These are phyloP conservation scores for Mortierella claussenii DNA, from an alignment of 192 early-diverging fungal genomes.

Conservation along the genomic window DNA sequence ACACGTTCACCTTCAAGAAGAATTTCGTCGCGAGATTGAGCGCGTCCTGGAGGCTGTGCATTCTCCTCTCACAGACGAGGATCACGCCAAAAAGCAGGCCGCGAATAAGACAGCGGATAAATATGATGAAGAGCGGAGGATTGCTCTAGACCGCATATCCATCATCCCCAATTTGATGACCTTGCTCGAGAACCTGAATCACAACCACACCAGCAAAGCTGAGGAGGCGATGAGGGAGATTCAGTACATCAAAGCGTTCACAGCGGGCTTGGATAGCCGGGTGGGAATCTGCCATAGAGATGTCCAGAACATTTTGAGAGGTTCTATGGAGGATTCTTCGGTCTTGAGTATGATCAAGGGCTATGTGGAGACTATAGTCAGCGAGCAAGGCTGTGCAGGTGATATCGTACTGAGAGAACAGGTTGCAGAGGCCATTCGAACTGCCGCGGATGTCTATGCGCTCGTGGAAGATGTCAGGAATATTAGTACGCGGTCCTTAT, in stretches of 20 bases:
- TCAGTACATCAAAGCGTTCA: background rate
- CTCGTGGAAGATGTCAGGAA: constrained; percentile 14
- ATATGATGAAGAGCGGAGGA: background rate
- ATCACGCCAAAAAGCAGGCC: background rate
- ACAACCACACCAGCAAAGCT: background rate
- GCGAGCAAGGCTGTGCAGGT: background rate
- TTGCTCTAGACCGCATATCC: background rate
- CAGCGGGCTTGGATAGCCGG: background rate
- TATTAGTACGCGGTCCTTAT: background rate
- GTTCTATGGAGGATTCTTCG: constrained; percentile 13
- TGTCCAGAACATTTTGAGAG: constrained; percentile 2
- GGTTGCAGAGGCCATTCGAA: constrained; percentile 1
- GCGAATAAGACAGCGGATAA: background rate
- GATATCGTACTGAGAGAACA: background rate
- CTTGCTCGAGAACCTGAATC: constrained; percentile 15
- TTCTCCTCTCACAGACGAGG: constrained; percentile 1
- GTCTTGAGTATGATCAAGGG: background rate
- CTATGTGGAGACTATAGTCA: background rate
- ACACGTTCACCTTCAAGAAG: constrained; percentile 7
- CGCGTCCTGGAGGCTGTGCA: constrained; percentile 9
- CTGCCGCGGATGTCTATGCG: background rate
- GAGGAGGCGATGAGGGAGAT: background rate
- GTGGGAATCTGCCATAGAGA: constrained; percentile 4
- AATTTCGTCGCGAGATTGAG: constrained; percentile 3
- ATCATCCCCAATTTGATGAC: constrained; percentile 16